Evolutionary conservation across 2,329 filamentous ascomycete species (phyloP), one percentile per base, ranked within the genome.

Genomic region (Hirsutella rhossiliensis): DNA sequence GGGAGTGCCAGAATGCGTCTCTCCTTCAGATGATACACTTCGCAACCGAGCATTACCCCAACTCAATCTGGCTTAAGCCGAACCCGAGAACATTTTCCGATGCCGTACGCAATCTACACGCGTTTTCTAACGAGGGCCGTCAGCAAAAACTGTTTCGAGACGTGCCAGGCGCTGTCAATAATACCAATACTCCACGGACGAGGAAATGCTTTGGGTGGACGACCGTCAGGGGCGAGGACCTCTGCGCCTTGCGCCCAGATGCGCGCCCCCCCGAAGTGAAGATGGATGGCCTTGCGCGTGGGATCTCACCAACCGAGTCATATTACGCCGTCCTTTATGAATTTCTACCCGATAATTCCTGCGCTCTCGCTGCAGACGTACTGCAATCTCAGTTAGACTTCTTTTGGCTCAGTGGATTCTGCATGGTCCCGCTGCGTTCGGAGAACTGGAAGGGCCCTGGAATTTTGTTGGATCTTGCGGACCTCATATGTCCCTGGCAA

Each of bases 181-280:
- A 38, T 13, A 19, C 32, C 32, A 30, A 28, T 20, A 12, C 32
- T 2, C 41, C 23, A 13, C 27, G 13, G 27, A 43, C 19, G 41
- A 43, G 41, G 23, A 43, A 43, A 43, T 38, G 17, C 34, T 38
- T 43, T 15, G 41, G 41, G 11, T 43, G 41, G 41, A 43, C 20
- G 23, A 43, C 15, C 15, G 11, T 43, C 5, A 15, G 9, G 4
- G 32, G 32, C 13, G 36, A 43, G 32, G 23, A 43, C 13, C 41
- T 38, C 32, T 43, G 18, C 17, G 32, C 32, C 11, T 30, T 43
- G 27, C 41, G 23, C 32, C 20, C 23, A 7, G 23, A 30, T 38
- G 4, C 18, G 15, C 41, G 32, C 5, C 41, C 41, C 23, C 42
- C 12, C n/a, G 28, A 11, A 31, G 11, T 43, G 12, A 11, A 23